These are phyloP conservation scores for Paramyrothecium sp. DNA, from an alignment of 2,329 filamentous ascomycete genomes.

Conservation along the genomic window DNA sequence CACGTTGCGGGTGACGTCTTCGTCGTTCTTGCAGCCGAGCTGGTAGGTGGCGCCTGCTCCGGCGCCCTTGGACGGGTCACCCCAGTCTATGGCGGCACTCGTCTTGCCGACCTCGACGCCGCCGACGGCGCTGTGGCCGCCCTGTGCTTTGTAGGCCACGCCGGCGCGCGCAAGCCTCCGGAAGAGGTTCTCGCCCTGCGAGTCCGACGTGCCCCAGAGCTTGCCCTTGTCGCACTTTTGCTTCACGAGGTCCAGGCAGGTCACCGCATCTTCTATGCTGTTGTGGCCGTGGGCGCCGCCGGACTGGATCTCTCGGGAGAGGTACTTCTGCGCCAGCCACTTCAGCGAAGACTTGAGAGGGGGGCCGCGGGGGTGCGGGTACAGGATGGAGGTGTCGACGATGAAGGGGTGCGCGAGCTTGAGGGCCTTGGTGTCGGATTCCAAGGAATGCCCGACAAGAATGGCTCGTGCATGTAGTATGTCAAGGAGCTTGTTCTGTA, in stretches of 20 bases:
- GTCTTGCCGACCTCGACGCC: conserved; percentile 57
- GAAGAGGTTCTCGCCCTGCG: conserved; percentile 85
- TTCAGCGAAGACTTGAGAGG: conserved; percentile 90
- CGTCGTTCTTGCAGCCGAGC: conserved; percentile 58
- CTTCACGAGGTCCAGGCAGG: conserved; percentile 89
- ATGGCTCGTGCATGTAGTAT: conserved; percentile 73
- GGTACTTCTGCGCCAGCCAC: conserved; percentile 82
- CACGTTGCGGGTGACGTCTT: conserved; percentile 54
- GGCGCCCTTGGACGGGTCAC: conserved; percentile 64
- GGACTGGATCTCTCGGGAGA: conserved; percentile 85
- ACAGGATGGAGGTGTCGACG: conserved; percentile 87
- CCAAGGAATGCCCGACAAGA: conserved; percentile 77
- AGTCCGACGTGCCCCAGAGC: conserved; percentile 77
- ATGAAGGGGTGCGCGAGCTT: conserved; percentile 89
- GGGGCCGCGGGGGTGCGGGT: conserved; percentile 84
- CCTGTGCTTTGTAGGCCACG: conserved; percentile 60
- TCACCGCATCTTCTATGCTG: conserved; percentile 87
- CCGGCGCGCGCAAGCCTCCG: conserved; percentile 69
- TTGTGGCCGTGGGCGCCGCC: conserved; percentile 76
- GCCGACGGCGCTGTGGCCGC: conserved; percentile 54
- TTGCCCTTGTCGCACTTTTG: conserved; percentile 94
- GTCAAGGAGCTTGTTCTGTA: conserved; percentile 73
- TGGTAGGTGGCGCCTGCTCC: conserved; percentile 55
- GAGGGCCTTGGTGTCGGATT: conserved; percentile 80
- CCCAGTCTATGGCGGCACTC: conserved; percentile 86